phyloP scores from a whole-genome alignment of 1,284 basidiomycete genomes.

The Mycena sp. region DNA sequence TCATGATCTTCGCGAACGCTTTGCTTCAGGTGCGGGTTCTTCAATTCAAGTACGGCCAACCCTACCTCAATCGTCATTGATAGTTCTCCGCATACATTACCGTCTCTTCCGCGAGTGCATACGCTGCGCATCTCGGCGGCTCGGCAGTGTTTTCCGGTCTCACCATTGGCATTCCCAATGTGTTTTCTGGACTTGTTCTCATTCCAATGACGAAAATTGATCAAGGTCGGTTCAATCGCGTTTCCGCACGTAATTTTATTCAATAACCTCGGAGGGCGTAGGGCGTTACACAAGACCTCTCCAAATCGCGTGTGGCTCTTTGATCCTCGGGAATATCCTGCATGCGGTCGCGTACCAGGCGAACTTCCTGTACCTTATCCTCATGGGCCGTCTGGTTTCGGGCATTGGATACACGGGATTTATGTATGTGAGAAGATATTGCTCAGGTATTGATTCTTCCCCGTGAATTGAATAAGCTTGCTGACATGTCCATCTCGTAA shows the following conservation, averaged over 20 bases:
- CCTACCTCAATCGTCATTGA: no score
- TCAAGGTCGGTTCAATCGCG: constrained; percentile 50
- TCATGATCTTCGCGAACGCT: no score
- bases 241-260: not conserved
- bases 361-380: constrained; percentile 55
- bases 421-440: constrained; percentile 45
- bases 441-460: constrained; percentile 8
- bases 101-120: constrained; percentile 71
- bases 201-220: constrained; percentile 66
- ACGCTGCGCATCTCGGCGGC: constrained; percentile 70
- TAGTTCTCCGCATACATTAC: constrained; percentile 75
- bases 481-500: constrained; percentile 72
- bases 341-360: constrained; percentile 53
- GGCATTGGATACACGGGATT: constrained; percentile 57
- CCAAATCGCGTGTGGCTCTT: constrained; percentile 49
- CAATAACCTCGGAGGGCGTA: constrained; percentile 34
- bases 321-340: constrained; percentile 50
- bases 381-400: constrained; percentile 56
- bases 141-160: constrained; percentile 73
- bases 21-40: no score
- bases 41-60: no score
- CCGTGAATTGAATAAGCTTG: constrained; percentile 48
- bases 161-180: constrained; percentile 72
- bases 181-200: constrained; percentile 63
- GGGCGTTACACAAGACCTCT: constrained; percentile 64